These are phyloP conservation scores for Lepidium sativum DNA, from an alignment of 345 rosid genomes.

Conservation along the genomic window DNA sequence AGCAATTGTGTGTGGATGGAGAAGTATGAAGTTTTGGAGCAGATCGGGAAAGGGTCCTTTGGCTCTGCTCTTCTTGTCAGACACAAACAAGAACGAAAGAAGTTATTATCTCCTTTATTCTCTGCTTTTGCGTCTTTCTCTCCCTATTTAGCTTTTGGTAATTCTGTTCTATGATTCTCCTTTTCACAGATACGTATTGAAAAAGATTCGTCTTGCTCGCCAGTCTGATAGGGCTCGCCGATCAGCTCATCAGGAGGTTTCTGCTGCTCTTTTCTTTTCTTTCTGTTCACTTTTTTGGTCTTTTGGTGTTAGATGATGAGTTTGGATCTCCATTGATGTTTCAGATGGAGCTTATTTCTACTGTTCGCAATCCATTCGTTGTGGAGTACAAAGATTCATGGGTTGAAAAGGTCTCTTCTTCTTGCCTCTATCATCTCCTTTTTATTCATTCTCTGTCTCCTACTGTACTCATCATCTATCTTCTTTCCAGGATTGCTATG, in stretches of 20 bases:
- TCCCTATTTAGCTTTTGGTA: neutral
- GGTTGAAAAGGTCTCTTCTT: constrained; percentile 73
- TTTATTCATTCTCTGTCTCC: neutral
- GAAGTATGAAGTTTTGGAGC: constrained; percentile 83
- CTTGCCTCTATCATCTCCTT: neutral
- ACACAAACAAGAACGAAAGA: constrained; percentile 91
- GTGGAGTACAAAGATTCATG: constrained; percentile 98
- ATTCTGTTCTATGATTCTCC: neutral
- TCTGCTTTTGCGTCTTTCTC: neutral
- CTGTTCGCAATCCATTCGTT: constrained; percentile 71
- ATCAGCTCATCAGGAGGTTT: constrained; percentile 94
- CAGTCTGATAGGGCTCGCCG: constrained; percentile 91
- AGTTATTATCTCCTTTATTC: constrained; percentile 13
- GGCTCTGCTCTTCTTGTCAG: constrained; percentile 97
- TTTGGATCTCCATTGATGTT: constrained; percentile 10
- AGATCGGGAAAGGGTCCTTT: constrained; percentile 92
- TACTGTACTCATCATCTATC: constrained; percentile 3
- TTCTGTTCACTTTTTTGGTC: neutral
- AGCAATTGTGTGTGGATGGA: constrained; percentile 40
- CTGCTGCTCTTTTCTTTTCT: neutral
- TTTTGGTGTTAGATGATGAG: neutral
- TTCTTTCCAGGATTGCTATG: constrained; percentile 77
- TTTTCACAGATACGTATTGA: constrained; percentile 63
- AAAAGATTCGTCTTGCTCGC: constrained; percentile 92
- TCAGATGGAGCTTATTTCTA: constrained; percentile 94